These are phyloP conservation scores for Aquilaria sinensis DNA, from an alignment of 345 rosid species.

Conservation along the genomic window DNA sequence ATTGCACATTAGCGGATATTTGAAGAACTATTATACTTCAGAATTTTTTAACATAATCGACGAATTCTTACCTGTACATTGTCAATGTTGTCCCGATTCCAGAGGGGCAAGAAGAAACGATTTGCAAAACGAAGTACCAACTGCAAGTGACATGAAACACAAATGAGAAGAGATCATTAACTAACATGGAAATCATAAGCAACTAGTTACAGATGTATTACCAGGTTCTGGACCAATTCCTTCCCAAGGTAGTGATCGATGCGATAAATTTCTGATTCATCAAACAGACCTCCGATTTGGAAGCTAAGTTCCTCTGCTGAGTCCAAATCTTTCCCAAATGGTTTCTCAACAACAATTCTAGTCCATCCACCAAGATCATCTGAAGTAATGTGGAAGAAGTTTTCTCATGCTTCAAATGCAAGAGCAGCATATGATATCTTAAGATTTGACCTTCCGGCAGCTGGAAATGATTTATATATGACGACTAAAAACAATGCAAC, in stretches of 20 bases:
- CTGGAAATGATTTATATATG: too few relatives aligned
- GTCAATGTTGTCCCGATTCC: slow-evolving; percentile 96
- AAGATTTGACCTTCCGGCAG: too few relatives aligned
- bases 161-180: slow-evolving; percentile 14
- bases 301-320: slow-evolving; percentile 81
- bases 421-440: too few relatives aligned
- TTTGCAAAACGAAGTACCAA: slow-evolving; percentile 98
- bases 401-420: background rate
- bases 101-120: slow-evolving; percentile 88
- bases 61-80: slow-evolving; percentile 80
- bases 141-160: slow-evolving; percentile 33
- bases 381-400: slow-evolving; percentile 17
- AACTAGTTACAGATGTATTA: slow-evolving; percentile 25
- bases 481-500: too few relatives aligned
- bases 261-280: slow-evolving; percentile 88
- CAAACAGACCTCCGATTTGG: slow-evolving; percentile 87
- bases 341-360: slow-evolving; percentile 92
- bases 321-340: slow-evolving; percentile 85
- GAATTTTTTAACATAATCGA: background rate
- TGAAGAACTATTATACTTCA: too few relatives aligned
- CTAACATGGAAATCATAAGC: slow-evolving; percentile 4
- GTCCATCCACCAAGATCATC: slow-evolving; percentile 98
- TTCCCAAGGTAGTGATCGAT: slow-evolving; percentile 96
- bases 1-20: too few relatives aligned
- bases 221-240: slow-evolving; percentile 97